Percentiles rank a stretch among this genome's conserved stretches.
These are phyloP conservation scores for Cudoniella acicularis DNA, from an alignment of 495 filamentous ascomycete genomes.

Conservation along the genomic window DNA sequence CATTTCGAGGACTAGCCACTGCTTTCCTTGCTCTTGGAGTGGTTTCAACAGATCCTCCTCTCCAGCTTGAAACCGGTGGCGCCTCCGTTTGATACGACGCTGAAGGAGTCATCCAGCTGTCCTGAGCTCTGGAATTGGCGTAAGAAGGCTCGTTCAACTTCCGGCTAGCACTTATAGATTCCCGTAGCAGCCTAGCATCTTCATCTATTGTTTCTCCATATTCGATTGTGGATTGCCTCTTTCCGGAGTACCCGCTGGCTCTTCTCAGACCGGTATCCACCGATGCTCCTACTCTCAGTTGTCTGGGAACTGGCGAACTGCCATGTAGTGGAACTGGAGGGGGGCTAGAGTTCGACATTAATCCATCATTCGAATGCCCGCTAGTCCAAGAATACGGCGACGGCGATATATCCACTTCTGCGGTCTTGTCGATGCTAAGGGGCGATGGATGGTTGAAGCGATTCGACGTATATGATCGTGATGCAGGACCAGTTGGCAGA, in stretches of 20 bases:
- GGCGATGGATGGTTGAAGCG: slow-evolving; percentile 48
- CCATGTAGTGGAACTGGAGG: slow-evolving; percentile 34
- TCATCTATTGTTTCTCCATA: slow-evolving; percentile 56
- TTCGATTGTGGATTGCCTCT: slow-evolving; percentile 39
- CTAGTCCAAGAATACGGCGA: slow-evolving; percentile 69
- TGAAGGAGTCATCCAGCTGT: slow-evolving; percentile 24
- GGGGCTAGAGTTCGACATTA: slow-evolving; percentile 44
- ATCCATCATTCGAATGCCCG: slow-evolving; percentile 59
- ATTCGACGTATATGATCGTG: slow-evolving; percentile 34
- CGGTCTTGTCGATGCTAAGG: slow-evolving; percentile 49
- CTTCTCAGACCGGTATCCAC: slow-evolving; percentile 45
- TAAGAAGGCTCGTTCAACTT: slow-evolving; percentile 33
- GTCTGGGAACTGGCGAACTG: neutral
- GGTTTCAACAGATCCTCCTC: slow-evolving; percentile 14
- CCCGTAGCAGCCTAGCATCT: slow-evolving; percentile 62
- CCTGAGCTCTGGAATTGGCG: slow-evolving; percentile 26
- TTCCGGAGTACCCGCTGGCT: slow-evolving; percentile 41
- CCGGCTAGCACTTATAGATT: slow-evolving; percentile 53
- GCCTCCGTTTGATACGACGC: slow-evolving; percentile 32
- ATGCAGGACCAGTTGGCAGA: slow-evolving; percentile 25
- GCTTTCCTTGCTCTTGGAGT: slow-evolving; percentile 21
- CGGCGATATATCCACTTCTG: slow-evolving; percentile 48
- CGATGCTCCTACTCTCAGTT: slow-evolving; percentile 10
- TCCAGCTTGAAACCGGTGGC: slow-evolving; percentile 32
- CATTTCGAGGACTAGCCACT: neutral